These are phyloP conservation scores for Penicillium fuscoglaucum DNA, from an alignment of 2,329 filamentous ascomycete genomes.

Conservation along the genomic window DNA sequence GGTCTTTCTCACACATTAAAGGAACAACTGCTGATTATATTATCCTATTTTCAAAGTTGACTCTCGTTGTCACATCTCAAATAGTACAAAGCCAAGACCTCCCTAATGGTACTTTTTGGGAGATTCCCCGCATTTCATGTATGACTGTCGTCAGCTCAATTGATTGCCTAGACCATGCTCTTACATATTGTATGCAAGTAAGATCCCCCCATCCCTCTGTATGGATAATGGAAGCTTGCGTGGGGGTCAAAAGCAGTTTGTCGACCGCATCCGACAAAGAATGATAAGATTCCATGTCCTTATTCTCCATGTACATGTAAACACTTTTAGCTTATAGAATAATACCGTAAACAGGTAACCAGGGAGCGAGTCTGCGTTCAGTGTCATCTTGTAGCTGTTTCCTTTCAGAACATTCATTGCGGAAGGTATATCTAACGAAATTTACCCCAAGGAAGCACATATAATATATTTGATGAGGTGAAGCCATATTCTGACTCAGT, in stretches of 20 bases:
- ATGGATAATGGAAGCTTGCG: not conserved
- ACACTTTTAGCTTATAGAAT: too few relatives aligned
- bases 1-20: not conserved
- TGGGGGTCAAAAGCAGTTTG: not conserved
- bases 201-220: not conserved
- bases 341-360: not conserved
- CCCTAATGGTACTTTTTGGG: not conserved
- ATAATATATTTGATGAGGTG: not conserved
- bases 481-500: not conserved
- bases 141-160: not conserved
- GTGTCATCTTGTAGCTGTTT: not conserved
- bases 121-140: slow-evolving; percentile 5
- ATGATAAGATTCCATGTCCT: too few relatives aligned
- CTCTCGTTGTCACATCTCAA: not conserved
- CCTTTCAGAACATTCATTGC: too few relatives aligned
- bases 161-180: not conserved
- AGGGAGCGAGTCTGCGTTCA: not conserved
- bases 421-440: not conserved
- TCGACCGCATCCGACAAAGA: too few relatives aligned
- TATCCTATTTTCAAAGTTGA: not conserved
- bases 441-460: not conserved
- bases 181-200: not conserved
- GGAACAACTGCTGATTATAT: not conserved
- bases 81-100: not conserved
- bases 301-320: not conserved